A percentile compares a stretch with the other conserved stretches of the same genome.
Conservation (phyloP, 371 early-diverging fungal species). For the Mucor indicus region DNA sequence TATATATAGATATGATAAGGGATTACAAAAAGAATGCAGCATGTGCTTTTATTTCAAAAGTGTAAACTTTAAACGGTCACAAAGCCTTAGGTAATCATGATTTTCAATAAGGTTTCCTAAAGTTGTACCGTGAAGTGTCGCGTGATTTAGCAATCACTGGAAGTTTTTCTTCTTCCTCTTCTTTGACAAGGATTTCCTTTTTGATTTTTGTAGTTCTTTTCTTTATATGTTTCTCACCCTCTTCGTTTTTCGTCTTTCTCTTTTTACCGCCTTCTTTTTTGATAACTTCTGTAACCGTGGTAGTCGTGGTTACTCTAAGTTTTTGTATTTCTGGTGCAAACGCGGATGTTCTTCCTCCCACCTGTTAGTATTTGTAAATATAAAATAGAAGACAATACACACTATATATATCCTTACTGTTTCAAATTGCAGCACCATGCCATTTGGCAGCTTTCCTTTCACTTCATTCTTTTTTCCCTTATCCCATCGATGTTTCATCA, state of each 20-base stretch:
- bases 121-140: conserved; percentile 2
- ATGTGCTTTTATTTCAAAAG: too few species aligned
- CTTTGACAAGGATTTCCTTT: not conserved
- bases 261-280: conserved; percentile 3
- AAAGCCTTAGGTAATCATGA: too few species aligned
- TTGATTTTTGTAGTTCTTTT: not conserved
- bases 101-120: not conserved
- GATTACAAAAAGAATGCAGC: too few species aligned
- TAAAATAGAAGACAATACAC: not conserved
- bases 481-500: conserved; percentile 62
- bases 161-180: not conserved
- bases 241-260: not conserved
- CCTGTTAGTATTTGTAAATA: not conserved
- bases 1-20: too few species aligned
- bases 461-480: conserved; percentile 44
- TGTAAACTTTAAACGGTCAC: too few species aligned
- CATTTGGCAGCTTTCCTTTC: conserved; percentile 32
- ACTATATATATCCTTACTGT: conserved; percentile 21
- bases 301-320: not conserved
- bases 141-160: not conserved
- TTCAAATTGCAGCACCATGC: conserved; percentile 30
- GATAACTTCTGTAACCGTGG: not conserved
- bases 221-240: too few species aligned
- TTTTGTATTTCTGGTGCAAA: conserved; percentile 14
- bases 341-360: conserved; percentile 26